phyloP scores from a whole-genome alignment of 768 basidiomycete genomes.

The Calocybe gangraenosa region DNA sequence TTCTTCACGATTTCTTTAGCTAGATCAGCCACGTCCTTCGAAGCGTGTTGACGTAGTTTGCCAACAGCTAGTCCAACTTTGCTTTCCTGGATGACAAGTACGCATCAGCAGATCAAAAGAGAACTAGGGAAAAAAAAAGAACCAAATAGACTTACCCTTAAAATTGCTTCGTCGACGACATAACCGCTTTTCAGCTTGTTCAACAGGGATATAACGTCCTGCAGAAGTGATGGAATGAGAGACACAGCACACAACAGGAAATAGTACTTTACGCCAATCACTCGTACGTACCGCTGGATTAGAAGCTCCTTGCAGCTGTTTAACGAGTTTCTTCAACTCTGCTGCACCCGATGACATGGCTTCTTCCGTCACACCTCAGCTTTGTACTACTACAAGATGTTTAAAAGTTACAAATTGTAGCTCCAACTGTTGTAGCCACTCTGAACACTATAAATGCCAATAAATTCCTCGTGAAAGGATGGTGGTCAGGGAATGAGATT shows the following conservation, averaged over 20 bases:
- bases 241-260: constrained; percentile 30
- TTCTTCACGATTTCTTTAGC: constrained; percentile 90
- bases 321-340: constrained; percentile 79
- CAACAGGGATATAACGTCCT: constrained; percentile 67
- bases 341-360: constrained; percentile 41
- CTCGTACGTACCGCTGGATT: constrained; percentile 56
- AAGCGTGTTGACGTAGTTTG: constrained; percentile 72
- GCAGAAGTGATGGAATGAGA: constrained; percentile 22
- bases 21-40: constrained; percentile 71
- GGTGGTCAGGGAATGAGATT: constrained; percentile 16
- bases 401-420: constrained; percentile 18
- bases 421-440: constrained; percentile 14
- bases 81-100: constrained; percentile 60
- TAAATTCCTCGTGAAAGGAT: constrained; percentile 12
- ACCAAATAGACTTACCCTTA: constrained; percentile 60
- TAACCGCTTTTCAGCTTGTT: constrained; percentile 60
- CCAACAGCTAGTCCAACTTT: constrained; percentile 91
- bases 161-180: constrained; percentile 64
- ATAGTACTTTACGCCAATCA: constrained; percentile 30
- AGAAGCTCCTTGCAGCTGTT: constrained; percentile 66
- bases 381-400: constrained; percentile 30
- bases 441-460: constrained; percentile 14
- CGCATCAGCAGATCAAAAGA: constrained; percentile 19
- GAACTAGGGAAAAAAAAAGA: constrained; percentile 18
- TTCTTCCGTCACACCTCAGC: constrained; percentile 24